phyloP scores from a whole-genome alignment of 2,329 filamentous ascomycete species.

The Pseudophaeomoniella oleicola region DNA sequence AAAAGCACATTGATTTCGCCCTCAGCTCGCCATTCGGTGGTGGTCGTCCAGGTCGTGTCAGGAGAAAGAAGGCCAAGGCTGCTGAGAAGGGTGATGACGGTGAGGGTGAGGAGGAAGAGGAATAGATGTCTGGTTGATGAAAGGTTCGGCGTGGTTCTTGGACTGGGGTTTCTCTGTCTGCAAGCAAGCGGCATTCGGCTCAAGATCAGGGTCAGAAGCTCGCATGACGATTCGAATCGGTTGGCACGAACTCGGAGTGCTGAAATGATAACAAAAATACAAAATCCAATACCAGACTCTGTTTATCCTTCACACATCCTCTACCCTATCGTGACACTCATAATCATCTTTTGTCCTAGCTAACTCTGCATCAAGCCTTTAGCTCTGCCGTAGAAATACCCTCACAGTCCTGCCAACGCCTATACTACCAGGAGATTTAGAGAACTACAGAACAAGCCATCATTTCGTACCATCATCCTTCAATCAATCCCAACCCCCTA shows the following conservation, averaged over 20 bases:
- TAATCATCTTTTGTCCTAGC: too few species aligned
- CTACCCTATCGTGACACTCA: too few species aligned
- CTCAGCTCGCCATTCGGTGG: slow-evolving; percentile 96
- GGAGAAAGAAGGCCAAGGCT: slow-evolving; percentile 99
- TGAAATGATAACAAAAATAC: background rate
- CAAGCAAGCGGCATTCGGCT: background rate
- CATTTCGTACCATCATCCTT: slow-evolving; percentile 13
- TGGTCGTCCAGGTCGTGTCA: slow-evolving; percentile 90
- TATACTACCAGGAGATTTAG: too few species aligned
- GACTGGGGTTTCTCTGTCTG: background rate
- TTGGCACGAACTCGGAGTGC: background rate
- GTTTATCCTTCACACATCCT: too few species aligned
- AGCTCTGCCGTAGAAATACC: too few species aligned
- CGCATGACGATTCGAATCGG: background rate
- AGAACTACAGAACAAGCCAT: too few species aligned
- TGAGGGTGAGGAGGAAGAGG: slow-evolving; percentile 69
- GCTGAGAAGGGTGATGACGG: slow-evolving; percentile 52
- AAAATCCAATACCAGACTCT: too few species aligned
- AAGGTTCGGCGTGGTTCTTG: background rate
- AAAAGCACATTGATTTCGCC: slow-evolving; percentile 99
- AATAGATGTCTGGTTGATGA: slow-evolving; percentile 30
- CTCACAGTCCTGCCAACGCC: too few species aligned
- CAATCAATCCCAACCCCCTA: slow-evolving; percentile 21
- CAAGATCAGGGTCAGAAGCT: background rate
- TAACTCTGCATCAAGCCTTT: too few species aligned